phyloP scores from a whole-genome alignment of 768 basidiomycete species.

The Amanita thiersii region DNA sequence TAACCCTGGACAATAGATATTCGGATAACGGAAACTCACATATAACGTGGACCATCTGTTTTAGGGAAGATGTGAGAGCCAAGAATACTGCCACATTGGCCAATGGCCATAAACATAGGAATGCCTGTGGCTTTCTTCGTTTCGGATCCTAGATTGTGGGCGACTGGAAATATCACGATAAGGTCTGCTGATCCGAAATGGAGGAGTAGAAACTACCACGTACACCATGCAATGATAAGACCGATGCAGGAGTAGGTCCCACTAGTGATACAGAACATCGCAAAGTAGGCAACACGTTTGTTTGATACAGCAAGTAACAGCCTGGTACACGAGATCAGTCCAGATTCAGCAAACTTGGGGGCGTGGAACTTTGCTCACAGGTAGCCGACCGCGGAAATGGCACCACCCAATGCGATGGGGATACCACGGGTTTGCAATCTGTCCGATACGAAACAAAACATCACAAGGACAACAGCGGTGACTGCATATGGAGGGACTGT shows the following conservation, averaged over 20 bases:
- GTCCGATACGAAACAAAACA: constrained; percentile 57
- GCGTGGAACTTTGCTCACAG: constrained; percentile 31
- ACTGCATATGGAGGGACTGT: constrained; percentile 81
- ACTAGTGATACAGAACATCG: constrained; percentile 67
- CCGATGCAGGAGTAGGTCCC: constrained; percentile 76
- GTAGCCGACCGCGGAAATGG: constrained; percentile 52
- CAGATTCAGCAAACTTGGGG: not conserved
- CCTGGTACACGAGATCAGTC: constrained; percentile 19
- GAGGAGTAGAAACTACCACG: constrained; percentile 16
- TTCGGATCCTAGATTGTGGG: constrained; percentile 73
- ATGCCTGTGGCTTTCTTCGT: constrained; percentile 71
- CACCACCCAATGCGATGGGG: constrained; percentile 35
- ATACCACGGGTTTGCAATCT: constrained; percentile 51
- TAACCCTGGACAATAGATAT: not conserved
- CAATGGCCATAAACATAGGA: constrained; percentile 74
- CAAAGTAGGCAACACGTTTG: constrained; percentile 64
- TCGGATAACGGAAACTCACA: constrained; percentile 32
- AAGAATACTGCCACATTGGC: constrained; percentile 70
- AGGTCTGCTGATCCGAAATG: not conserved
- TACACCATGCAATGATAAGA: constrained; percentile 72
- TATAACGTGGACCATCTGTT: constrained; percentile 55
- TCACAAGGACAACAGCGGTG: constrained; percentile 52
- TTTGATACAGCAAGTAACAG: constrained; percentile 52
- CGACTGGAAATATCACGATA: constrained; percentile 31
- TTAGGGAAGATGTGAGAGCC: constrained; percentile 69